Percentiles rank a stretch among this genome's conserved stretches.
These are phyloP conservation scores for Talinum fruticosum DNA, from an alignment of 148 eudicot genomes.

Conservation along the genomic window DNA sequence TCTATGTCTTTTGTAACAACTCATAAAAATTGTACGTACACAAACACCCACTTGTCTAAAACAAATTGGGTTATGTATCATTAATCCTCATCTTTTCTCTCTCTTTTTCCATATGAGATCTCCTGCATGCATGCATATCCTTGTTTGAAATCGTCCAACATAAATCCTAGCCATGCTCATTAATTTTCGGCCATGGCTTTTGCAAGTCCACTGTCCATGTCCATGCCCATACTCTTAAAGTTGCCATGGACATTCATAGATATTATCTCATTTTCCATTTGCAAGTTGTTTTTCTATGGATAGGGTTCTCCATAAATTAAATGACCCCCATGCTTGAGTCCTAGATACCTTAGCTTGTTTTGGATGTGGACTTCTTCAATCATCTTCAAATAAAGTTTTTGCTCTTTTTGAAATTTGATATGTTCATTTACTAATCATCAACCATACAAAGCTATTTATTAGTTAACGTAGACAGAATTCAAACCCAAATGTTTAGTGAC, in stretches of 20 bases:
- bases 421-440: not conserved
- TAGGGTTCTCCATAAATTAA: slow-evolving; percentile 10
- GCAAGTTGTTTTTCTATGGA: not conserved
- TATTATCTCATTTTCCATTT: not conserved
- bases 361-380: not conserved
- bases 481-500: no score
- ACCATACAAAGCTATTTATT: no score
- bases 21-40: no score
- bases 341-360: slow-evolving; percentile 9
- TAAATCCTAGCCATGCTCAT: not conserved
- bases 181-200: not conserved
- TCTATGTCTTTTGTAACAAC: no score
- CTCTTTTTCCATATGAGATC: no score
- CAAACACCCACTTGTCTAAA: no score
- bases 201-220: not conserved
- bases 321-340: slow-evolving; percentile 6
- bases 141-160: no score
- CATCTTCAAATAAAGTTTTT: slow-evolving; percentile 6
- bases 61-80: no score
- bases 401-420: not conserved
- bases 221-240: slow-evolving; percentile 1
- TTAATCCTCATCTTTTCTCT: no score
- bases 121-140: no score
- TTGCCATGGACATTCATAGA: not conserved
- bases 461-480: no score